A percentile compares a stretch with the other conserved stretches of the same genome.
phyloP scores from a whole-genome alignment of 495 filamentous ascomycete species.

The Aspergillus bertholletiae region DNA sequence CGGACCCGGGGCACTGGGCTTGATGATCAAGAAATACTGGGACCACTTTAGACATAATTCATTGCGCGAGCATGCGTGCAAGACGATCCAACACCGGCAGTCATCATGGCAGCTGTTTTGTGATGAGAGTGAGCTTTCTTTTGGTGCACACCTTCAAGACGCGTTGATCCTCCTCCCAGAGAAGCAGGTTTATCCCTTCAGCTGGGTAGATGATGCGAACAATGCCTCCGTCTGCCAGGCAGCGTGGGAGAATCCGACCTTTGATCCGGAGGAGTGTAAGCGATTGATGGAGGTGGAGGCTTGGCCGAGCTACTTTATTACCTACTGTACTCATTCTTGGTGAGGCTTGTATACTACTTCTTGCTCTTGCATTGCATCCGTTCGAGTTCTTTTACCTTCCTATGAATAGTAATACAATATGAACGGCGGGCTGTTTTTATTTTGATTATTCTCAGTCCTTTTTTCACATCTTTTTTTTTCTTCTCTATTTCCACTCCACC shows the following conservation, averaged over 20 bases:
- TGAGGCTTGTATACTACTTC: neutral
- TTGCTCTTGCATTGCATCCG: neutral
- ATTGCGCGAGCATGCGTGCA: constrained; percentile 8
- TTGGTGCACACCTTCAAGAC: neutral
- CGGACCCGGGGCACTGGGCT: constrained; percentile 12
- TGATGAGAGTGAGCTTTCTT: neutral
- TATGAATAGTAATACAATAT: too few relatives aligned
- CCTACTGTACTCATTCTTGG: constrained; percentile 23
- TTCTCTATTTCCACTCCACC: too few relatives aligned
- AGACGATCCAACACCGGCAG: constrained; percentile 6
- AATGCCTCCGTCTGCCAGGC: constrained; percentile 11
- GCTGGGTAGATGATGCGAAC: constrained; percentile 16
- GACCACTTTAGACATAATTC: neutral
- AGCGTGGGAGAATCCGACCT: constrained; percentile 10
- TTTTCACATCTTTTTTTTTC: too few relatives aligned
- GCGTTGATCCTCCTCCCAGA: constrained; percentile 13
- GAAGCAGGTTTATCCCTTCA: constrained; percentile 20
- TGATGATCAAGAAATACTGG: constrained; percentile 16
- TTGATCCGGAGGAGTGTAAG: constrained; percentile 20
- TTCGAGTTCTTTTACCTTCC: neutral
- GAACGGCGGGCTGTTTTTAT: too few relatives aligned
- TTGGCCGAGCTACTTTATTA: constrained; percentile 27
- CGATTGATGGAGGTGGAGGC: constrained; percentile 14
- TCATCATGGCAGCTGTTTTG: constrained; percentile 14
- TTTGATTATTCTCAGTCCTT: too few relatives aligned